Conservation (phyloP, 345 rosid species). For the Iberis pinnata region DNA sequence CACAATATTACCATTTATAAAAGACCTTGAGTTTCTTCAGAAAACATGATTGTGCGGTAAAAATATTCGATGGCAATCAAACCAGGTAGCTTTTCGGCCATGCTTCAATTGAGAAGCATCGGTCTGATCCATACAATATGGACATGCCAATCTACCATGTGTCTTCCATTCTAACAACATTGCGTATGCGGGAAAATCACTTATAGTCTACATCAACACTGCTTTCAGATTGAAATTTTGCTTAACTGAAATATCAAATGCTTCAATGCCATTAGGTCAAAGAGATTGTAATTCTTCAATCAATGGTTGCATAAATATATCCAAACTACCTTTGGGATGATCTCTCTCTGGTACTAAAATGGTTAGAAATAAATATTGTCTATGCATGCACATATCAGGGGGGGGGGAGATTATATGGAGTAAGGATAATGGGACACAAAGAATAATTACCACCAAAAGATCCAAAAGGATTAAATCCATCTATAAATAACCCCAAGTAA, state of each 20-base stretch:
- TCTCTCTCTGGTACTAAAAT: neutral
- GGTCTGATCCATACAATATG: neutral
- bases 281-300: neutral
- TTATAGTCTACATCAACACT: neutral
- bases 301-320: neutral
- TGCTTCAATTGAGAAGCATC: neutral
- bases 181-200: neutral
- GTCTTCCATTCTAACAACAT: neutral
- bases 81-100: neutral
- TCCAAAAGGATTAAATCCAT: neutral
- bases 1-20: too few species aligned
- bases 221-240: neutral
- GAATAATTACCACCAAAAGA: neutral
- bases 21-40: too few species aligned
- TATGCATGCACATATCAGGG: neutral
- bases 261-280: neutral
- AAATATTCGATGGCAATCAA: neutral
- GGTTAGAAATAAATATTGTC: neutral
- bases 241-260: neutral
- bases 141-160: neutral
- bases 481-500: neutral
- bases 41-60: too few species aligned
- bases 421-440: neutral
- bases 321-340: neutral
- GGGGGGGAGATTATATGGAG: neutral